These are phyloP conservation scores for Podaxis pistillaris DNA, from an alignment of 768 basidiomycete species.

Conservation along the genomic window DNA sequence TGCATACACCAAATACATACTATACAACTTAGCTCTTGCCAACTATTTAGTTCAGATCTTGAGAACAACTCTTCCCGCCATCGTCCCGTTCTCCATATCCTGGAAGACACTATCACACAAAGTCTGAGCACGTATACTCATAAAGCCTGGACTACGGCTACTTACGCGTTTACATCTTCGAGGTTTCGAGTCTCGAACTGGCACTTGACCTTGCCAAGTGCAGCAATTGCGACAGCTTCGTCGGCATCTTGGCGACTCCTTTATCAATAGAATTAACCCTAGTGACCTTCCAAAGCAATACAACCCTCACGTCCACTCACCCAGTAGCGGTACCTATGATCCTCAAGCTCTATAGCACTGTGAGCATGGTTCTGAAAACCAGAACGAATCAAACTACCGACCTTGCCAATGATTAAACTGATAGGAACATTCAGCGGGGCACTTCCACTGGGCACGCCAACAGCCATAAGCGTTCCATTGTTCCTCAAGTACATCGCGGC, in stretches of 20 bases:
- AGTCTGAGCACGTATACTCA: neutral
- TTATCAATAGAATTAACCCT: too few relatives aligned
- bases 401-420: neutral
- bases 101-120: constrained; percentile 35
- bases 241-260: constrained; percentile 81
- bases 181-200: constrained; percentile 46
- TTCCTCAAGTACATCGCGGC: constrained; percentile 74
- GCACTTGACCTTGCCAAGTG: constrained; percentile 66
- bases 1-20: neutral
- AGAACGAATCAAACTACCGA: neutral
- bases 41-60: neutral
- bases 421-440: constrained; percentile 34
- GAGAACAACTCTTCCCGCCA: constrained; percentile 50
- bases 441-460: constrained; percentile 70
- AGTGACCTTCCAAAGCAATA: too few relatives aligned
- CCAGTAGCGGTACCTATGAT: constrained; percentile 49
- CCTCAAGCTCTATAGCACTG: constrained; percentile 45
- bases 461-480: constrained; percentile 72
- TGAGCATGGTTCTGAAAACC: too few relatives aligned
- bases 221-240: constrained; percentile 78
- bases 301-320: neutral
- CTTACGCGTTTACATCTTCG: constrained; percentile 49
- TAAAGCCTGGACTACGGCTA: constrained; percentile 14
- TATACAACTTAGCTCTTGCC: neutral
- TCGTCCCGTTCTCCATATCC: constrained; percentile 35